A percentile compares a stretch with the other conserved stretches of the same genome.
phyloP scores from a whole-genome alignment of 345 rosid genomes.

The Syzygium aqueum region DNA sequence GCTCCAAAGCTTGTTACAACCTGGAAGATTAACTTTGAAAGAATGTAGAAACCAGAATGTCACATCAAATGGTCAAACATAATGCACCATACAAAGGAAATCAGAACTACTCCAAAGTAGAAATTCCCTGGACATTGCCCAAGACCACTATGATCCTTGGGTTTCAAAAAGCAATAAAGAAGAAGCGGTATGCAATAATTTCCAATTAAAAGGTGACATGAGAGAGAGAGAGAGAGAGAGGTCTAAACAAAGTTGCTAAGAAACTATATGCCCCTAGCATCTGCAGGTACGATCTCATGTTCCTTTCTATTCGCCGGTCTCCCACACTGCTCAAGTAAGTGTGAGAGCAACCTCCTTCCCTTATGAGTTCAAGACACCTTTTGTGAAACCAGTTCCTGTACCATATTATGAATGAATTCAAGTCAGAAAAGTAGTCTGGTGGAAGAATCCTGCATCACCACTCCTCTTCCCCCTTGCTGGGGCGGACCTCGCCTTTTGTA shows the following conservation, averaged over 20 bases:
- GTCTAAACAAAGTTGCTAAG: not conserved
- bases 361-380: not conserved
- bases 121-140: not conserved
- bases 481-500: not conserved
- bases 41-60: not conserved
- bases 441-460: not conserved
- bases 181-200: not conserved
- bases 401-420: not conserved
- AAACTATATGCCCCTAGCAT: not conserved
- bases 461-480: not conserved
- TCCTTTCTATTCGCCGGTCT: not conserved
- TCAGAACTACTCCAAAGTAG: not conserved
- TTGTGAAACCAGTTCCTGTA: not conserved
- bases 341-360: not conserved
- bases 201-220: not conserved
- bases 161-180: not conserved
- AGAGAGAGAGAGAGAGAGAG: not conserved
- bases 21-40: not conserved
- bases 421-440: not conserved
- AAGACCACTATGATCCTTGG: not conserved
- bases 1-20: not conserved
- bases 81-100: not conserved
- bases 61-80: not conserved
- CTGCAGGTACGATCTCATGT: not conserved
- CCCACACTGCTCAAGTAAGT: not conserved